Evolutionary conservation across 768 basidiomycete genomes (phyloP), one percentile per base, ranked within the genome.

Genomic region (Russula virescens): DNA sequence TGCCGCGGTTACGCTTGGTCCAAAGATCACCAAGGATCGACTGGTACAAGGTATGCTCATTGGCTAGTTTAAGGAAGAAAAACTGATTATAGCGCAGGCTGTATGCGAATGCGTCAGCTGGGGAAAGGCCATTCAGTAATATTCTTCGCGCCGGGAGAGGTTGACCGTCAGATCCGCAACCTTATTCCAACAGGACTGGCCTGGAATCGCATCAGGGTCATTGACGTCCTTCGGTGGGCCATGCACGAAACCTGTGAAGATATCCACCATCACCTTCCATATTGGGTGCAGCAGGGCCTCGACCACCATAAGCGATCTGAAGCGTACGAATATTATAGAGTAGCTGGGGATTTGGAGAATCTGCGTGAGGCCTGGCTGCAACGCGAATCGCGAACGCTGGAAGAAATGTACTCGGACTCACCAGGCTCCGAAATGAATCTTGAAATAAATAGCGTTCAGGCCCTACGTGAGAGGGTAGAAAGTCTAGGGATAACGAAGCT

Each of bases 21-120:
- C 77, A 6, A 81, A 77, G 48, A 69, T 83, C 13, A 80, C 77
- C 0, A 83, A 83, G 60, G 83, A 84, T 71, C 73, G 77, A 49
- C 67, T 84, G 4, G 71, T 76, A 5, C 83, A 83, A 75, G 83
- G 82, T 77, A 46, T 31, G 58, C 62, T 62, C 53, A 38, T 52
- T 16, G 3, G 26, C 2, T 57, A n/a, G 3, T 52, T 21, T 47
- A 48, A n/a, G 19, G 5, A 34, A 2, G 45, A 5, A 18, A 18
- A 26, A 19, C 38, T 63, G n/a, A 66, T 8, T 5, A 21, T 1
- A 26, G n/a, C 1, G 16, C 26, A 66, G 65, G 62, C 3, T 63
- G 60, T 46, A 65, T 65, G 64, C 54, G 64, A 42, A 65, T 65
- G 64, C 59, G 64, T 23, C 60, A 62, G 16, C 45, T 65, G 6